Conservation (phyloP, 2,329 filamentous ascomycete genomes). For the Calonectria honghensis region DNA sequence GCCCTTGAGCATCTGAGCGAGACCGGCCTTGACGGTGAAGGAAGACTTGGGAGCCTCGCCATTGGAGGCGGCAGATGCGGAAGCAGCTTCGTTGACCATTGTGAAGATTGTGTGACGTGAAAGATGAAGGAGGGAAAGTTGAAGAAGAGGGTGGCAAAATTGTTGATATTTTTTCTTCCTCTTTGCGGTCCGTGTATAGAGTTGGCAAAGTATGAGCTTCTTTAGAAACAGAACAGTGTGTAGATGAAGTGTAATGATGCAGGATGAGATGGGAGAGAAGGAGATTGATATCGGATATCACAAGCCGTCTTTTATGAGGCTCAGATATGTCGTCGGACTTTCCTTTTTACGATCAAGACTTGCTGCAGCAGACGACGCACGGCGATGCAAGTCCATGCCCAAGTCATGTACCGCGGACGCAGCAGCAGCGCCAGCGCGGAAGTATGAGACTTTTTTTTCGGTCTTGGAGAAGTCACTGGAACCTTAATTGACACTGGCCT, state of each 20-base stretch:
- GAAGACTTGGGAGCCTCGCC: constrained; percentile 67
- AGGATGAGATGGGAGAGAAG: not conserved
- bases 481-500: constrained; percentile 28
- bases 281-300: constrained; percentile 31
- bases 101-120: constrained; percentile 18
- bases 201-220: constrained; percentile 17
- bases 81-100: constrained; percentile 60
- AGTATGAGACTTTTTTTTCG: constrained; percentile 37
- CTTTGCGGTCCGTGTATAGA: constrained; percentile 4
- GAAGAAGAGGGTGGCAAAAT: constrained; percentile 1
- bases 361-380: constrained; percentile 32
- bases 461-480: constrained; percentile 10
- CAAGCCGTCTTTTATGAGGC: constrained; percentile 31
- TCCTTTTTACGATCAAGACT: constrained; percentile 32
- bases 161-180: not conserved
- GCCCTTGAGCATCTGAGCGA: constrained; percentile 99
- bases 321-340: constrained; percentile 32
- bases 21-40: constrained; percentile 94
- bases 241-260: constrained; percentile 6
- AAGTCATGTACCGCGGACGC: constrained; percentile 12
- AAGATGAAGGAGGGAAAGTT: constrained; percentile 4
- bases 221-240: not conserved
- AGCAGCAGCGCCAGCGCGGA: not conserved
- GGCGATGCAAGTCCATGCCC: not conserved
- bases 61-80: constrained; percentile 51